Conservation (phyloP, 352 stramenopile species). For the Phytophthora capsici region DNA sequence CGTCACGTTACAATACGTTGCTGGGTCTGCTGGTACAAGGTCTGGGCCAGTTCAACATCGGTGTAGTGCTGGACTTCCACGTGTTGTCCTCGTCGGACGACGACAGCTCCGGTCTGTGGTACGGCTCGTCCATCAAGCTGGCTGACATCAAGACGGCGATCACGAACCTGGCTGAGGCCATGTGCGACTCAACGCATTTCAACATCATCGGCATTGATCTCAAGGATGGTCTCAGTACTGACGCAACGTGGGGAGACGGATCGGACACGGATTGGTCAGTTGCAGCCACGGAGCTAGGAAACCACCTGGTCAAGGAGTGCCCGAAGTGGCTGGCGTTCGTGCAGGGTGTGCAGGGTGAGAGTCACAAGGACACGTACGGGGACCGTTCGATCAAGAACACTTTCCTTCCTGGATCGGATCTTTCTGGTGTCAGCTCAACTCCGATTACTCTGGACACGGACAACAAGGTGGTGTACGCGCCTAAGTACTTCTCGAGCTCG, state of each 20-base stretch:
- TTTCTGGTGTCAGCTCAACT: slow-evolving; percentile 46
- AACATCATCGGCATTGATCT: slow-evolving; percentile 89
- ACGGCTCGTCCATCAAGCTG: slow-evolving; percentile 76
- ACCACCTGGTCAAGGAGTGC: slow-evolving; percentile 71
- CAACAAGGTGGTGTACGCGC: slow-evolving; percentile 85
- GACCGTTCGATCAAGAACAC: slow-evolving; percentile 66
- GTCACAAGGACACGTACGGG: slow-evolving; percentile 74
- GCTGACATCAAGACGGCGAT: slow-evolving; percentile 83
- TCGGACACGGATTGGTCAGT: slow-evolving; percentile 80
- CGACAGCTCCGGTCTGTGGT: slow-evolving; percentile 68
- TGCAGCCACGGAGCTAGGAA: slow-evolving; percentile 69
- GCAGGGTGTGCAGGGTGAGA: slow-evolving; percentile 70
- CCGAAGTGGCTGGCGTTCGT: slow-evolving; percentile 84
- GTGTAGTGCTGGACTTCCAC: slow-evolving; percentile 85
- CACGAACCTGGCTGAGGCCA: slow-evolving; percentile 63
- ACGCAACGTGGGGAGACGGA: slow-evolving; percentile 78
- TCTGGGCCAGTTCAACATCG: slow-evolving; percentile 77
- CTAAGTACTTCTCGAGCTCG: slow-evolving; percentile 81
- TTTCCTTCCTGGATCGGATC: slow-evolving; percentile 72
- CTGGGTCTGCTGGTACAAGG: slow-evolving; percentile 68
- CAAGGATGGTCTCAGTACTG: slow-evolving; percentile 69
- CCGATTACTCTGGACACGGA: slow-evolving; percentile 66
- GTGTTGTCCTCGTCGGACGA: slow-evolving; percentile 58
- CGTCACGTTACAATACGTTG: slow-evolving; percentile 74
- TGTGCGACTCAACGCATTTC: slow-evolving; percentile 85